Evolutionary conservation across 495 filamentous ascomycete species (phyloP), one percentile per base, ranked within the genome.

Genomic region (Penicillium lividum): DNA sequence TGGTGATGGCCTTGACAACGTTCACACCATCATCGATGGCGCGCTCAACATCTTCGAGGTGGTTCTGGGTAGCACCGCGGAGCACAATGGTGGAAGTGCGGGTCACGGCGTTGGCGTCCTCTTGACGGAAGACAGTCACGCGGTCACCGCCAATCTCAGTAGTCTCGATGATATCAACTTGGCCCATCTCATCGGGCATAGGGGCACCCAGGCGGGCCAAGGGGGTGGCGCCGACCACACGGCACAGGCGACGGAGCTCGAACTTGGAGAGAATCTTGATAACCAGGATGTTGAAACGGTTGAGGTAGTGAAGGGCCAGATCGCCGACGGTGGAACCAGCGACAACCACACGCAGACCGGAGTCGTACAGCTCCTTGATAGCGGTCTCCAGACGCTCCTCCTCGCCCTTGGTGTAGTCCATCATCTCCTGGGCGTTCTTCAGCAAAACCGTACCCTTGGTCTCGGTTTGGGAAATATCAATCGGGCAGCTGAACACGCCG

Each of bases 151-250:
- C 95, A 71, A 99, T 98, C 76, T 99, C 95, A 45, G 93, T 84
- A 7, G 95, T 99, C 83, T 98, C 95, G 18, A 99, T 93, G 29
- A 99, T 75, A 75, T 99, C 95, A 58, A 98, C 82, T 61, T 73
- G 88, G 60, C 95, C 95, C 92, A 97, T 98, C 82, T 99, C 95
- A 66, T 99, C 95, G 27, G 95, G 95, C 95, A 99, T 99, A 29
- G 95, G 95, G 8, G 95, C 95, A 53, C 95, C 95, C 50, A 99
- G 83, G 64, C 95, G 88, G 34, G 95, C 95, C 54, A 99, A 84
- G 7, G 95, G 95, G 3, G 92, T 97, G 44, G 94, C 95, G 52
- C 95, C 94, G 33, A 99, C 93, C 33, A 99, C 95, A 49, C 94
- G 86, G 83, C 95, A 99, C 58, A 98, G 76, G 47, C 95, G 83